Evolutionary conservation across 306 rosid genomes (phyloP).

Genomic region (Casuarina cunninghamiana): DNA sequence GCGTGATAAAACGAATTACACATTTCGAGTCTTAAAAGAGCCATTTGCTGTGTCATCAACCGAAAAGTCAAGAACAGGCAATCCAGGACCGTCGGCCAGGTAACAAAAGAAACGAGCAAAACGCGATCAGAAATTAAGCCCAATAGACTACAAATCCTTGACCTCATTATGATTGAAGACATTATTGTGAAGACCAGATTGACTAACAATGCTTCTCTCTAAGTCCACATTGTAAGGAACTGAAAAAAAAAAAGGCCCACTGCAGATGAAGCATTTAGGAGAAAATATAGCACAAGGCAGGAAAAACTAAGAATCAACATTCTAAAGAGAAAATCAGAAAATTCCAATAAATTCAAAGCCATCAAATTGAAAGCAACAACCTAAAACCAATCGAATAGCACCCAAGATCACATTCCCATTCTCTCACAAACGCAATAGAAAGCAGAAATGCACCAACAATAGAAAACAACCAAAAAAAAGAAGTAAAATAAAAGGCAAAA

Average conservation of each 20-base stretch:
- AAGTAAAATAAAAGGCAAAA: background rate
- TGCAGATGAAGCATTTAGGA: background rate
- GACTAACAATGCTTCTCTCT: background rate
- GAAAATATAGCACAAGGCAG: background rate
- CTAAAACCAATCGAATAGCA: background rate
- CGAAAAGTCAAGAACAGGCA: background rate
- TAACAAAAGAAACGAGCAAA: background rate
- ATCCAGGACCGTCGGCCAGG: background rate
- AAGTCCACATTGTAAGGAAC: background rate
- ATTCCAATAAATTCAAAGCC: background rate
- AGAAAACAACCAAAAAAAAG: conserved; percentile 3
- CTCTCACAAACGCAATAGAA: background rate
- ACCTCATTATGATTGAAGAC: background rate
- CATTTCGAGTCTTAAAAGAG: background rate
- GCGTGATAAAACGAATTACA: background rate
- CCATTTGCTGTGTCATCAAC: background rate
- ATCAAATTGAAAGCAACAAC: background rate
- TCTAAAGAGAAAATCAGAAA: background rate
- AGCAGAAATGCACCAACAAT: background rate
- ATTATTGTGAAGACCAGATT: background rate
- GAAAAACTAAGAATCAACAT: background rate
- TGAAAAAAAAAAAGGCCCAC: background rate
- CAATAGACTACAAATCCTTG: background rate
- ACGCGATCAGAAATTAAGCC: background rate
- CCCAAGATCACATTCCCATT: conserved; percentile 1